Evolutionary conservation across 1,139 yeast species (phyloP), one percentile per base, ranked within the genome.

Genomic region (Blastobotrys arbuscula): DNA sequence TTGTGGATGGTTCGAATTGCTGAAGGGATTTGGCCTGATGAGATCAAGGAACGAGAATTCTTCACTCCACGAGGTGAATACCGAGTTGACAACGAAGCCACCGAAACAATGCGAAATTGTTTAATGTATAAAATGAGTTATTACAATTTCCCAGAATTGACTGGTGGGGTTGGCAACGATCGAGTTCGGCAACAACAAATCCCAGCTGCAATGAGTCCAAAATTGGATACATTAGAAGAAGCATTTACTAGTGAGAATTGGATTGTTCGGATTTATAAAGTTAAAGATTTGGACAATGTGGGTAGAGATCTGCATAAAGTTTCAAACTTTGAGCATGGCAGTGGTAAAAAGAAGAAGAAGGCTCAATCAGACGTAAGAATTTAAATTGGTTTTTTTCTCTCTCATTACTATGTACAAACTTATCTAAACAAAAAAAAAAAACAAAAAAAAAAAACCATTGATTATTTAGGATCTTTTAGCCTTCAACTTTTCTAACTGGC

Each of bases 11-110:
- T 94, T 41, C 81, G 98, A 68, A 94, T 94, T 58, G 80, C 97
- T n/a, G 96, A 92, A 69, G 98, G 98, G 53, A 88, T 94, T 54
- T 94, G 99, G 99, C 99, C 99, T 1, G 97, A 92, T 33, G 97
- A 92, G 65, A 81, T 94, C 49, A 78, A 74, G 58, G 98, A 94
- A 70, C 74, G 95, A 55, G 79, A 82, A 57, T 94, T 73, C 71
- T 94, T 89, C 75, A 85, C 94, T 21, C 78, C 81, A 9, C 71
- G 78, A 49, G 97, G 97, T 51, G 97, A 89, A 67, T 94, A 89
- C 68, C 81, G 81, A 61, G 84, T 92, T 50, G 98, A 92, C 66
- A 78, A 76, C 50, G 74, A 73, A 33, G 98, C 98, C 15, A 73
- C 97, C 2, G 72, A 77, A 38, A 74, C 96, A 38, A 90, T 94